These are phyloP conservation scores for Oropetium thomaeum DNA, from an alignment of 176 grass and related monocot species.

Conservation along the genomic window DNA sequence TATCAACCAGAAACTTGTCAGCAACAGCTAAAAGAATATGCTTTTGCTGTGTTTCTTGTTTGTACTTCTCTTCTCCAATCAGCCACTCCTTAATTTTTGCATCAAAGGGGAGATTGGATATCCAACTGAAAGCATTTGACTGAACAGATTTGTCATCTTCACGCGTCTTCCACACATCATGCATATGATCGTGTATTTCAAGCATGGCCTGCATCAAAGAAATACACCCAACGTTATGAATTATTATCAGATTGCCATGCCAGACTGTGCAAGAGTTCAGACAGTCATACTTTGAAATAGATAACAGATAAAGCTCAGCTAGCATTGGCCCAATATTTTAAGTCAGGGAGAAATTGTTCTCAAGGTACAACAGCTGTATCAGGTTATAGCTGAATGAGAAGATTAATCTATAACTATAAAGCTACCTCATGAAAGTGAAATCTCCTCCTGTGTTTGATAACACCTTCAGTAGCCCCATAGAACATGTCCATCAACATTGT, in stretches of 20 bases:
- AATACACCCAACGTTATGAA: not conserved
- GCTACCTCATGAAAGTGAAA: constrained; percentile 99
- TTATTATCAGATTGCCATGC: not conserved
- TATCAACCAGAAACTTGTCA: constrained; percentile 92
- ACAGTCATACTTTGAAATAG: not conserved
- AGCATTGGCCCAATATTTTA: not conserved
- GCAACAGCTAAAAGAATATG: constrained; percentile 94
- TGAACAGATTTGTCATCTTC: constrained; percentile 34
- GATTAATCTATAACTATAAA: not conserved
- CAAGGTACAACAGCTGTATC: not conserved
- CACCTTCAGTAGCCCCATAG: constrained; percentile 76
- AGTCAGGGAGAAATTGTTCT: not conserved
- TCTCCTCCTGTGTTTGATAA: constrained; percentile 79
- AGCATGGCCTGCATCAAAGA: constrained; percentile 74
- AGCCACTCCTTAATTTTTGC: constrained; percentile 92
- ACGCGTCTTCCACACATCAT: constrained; percentile 79
- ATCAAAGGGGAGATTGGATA: constrained; percentile 78
- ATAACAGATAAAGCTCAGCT: not conserved
- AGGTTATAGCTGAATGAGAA: not conserved
- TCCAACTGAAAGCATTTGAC: constrained; percentile 69
- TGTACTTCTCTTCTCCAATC: constrained; percentile 89
- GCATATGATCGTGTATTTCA: constrained; percentile 97
- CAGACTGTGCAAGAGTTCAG: constrained; percentile 1
- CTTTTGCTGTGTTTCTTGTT: constrained; percentile 71
- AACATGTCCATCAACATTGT: constrained; percentile 99